A percentile compares a stretch with the other conserved stretches of the same genome.
Evolutionary conservation across 2,329 filamentous ascomycete genomes (phyloP).

Genomic region (Coccinonectria pachysandricola): DNA sequence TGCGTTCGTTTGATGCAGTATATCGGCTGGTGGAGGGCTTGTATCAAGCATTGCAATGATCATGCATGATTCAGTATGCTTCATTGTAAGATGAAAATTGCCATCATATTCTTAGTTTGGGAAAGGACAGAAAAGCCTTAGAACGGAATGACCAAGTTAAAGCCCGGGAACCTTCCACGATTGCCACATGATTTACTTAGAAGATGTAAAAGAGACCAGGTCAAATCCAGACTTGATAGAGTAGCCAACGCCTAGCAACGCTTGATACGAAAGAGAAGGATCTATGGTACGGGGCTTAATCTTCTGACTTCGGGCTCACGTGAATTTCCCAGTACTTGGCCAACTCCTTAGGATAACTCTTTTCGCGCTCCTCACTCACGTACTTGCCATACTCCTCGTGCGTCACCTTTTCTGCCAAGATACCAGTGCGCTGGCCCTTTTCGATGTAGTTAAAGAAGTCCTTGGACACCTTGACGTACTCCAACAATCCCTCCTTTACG

Average conservation of each 20-base stretch:
- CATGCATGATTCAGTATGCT: too few species aligned
- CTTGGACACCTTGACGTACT: slow-evolving; percentile 50
- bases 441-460: slow-evolving; percentile 44
- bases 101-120: too few species aligned
- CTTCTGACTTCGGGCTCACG: slow-evolving; percentile 20
- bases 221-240: slow-evolving; percentile 1
- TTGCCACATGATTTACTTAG: too few species aligned
- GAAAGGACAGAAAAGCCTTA: too few species aligned
- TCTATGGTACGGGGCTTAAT: slow-evolving; percentile 1
- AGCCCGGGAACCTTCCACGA: too few species aligned
- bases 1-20: slow-evolving; percentile 25
- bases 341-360: slow-evolving; percentile 22
- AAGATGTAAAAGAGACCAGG: too few species aligned
- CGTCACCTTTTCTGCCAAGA: slow-evolving; percentile 41
- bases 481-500: slow-evolving; percentile 41
- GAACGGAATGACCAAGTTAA: too few species aligned
- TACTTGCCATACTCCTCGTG: slow-evolving; percentile 31
- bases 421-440: slow-evolving; percentile 30
- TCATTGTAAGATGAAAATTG: too few species aligned
- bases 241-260: slow-evolving; percentile 3
- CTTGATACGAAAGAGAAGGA: too few species aligned
- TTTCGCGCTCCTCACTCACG: slow-evolving; percentile 24
- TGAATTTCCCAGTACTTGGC: slow-evolving; percentile 34
- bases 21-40: not conserved
- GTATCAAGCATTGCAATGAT: too few species aligned